Evolutionary conservation across 345 rosid species (phyloP), one percentile per base, ranked within the genome.

Genomic region (thale cress (Arabidopsis thaliana)): DNA sequence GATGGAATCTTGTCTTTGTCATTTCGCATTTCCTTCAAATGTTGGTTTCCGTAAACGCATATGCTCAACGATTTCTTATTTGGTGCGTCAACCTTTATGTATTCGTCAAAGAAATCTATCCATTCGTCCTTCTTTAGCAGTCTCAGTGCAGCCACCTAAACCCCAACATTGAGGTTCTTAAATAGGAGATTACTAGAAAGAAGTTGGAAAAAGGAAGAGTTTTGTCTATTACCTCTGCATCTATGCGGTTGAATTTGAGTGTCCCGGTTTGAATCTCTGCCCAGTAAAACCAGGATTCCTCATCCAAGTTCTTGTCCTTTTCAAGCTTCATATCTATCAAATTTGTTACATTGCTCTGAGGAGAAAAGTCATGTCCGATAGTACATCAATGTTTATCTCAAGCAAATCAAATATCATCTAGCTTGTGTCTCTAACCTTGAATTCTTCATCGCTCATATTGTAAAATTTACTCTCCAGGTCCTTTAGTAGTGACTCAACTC

Each of bases 241-340:
- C 90, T 73, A 59, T 74, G 68, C 97, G 81, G 80, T 87, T 91
- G 71, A 93, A 93, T 62, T 84, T 93, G 78, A 89, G 81, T 55
- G 91, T 88, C 7, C 97, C 93, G n/a, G 68, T 67, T 24, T 65
- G 73, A 56, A 91, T 87, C 80, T 89, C 95, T 48, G 38, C 63
- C 91, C 94, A 93, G 86, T 79, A 87, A 79, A 87, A 91, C 75
- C 67, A 30, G 36, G 89, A 87, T 85, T 93, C 98, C 76, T 93
- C 98, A 20, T 78, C 49, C 67, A 89, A 80, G 80, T 93, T 91
- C 82, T 93, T 93, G 84, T 84, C 89, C 79, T 89, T 93, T 76
- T 93, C 98, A 8, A 93, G 96, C 82, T 91, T 93, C 94, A 83
- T 81, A 58, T 93, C 96, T 48, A 93, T 89, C 84, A 91, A 82